Evolutionary conservation across 495 filamentous ascomycete genomes (phyloP).

Genomic region (Jackrogersella multiformis): DNA sequence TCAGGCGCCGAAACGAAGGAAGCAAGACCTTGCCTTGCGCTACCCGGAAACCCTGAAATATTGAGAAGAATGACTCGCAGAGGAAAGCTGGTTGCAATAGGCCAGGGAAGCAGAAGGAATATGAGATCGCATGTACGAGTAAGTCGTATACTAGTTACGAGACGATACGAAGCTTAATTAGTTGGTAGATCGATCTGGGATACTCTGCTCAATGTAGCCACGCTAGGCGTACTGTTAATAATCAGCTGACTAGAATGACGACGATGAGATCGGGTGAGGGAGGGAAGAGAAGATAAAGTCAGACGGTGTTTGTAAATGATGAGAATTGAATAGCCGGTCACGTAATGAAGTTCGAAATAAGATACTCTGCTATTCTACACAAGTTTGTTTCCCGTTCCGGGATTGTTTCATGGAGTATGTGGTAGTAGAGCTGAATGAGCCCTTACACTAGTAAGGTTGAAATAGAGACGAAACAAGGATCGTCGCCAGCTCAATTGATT

Average conservation of each 20-base stretch:
- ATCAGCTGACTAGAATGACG: not conserved
- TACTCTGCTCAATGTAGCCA: conserved; percentile 1
- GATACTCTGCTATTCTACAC: not conserved
- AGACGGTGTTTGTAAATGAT: not conserved
- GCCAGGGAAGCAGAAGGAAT: not conserved
- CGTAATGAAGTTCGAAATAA: conserved; percentile 1
- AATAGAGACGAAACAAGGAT: conserved; percentile 37
- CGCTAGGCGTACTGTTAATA: not conserved
- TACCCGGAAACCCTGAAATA: not conserved
- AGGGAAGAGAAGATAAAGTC: not conserved
- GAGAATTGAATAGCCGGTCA: not conserved
- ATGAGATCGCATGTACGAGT: conserved; percentile 22
- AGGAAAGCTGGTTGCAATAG: conserved; percentile 7
- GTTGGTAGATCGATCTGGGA: not conserved
- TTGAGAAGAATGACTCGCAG: conserved; percentile 22
- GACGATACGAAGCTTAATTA: not conserved
- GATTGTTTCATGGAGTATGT: conserved; percentile 28
- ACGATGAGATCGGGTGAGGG: conserved; percentile 6
- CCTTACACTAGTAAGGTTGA: conserved; percentile 10
- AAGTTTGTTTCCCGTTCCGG: not conserved
- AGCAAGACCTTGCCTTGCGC: conserved; percentile 3
- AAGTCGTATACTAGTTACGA: conserved; percentile 1
- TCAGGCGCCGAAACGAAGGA: conserved; percentile 3
- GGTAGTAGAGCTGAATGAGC: not conserved
- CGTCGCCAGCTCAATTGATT: conserved; percentile 11